A percentile compares a stretch with the other conserved stretches of the same genome.
These are phyloP conservation scores for Discostella stelligeroides DNA, from an alignment of 108 stramenopile genomes.

Conservation along the genomic window DNA sequence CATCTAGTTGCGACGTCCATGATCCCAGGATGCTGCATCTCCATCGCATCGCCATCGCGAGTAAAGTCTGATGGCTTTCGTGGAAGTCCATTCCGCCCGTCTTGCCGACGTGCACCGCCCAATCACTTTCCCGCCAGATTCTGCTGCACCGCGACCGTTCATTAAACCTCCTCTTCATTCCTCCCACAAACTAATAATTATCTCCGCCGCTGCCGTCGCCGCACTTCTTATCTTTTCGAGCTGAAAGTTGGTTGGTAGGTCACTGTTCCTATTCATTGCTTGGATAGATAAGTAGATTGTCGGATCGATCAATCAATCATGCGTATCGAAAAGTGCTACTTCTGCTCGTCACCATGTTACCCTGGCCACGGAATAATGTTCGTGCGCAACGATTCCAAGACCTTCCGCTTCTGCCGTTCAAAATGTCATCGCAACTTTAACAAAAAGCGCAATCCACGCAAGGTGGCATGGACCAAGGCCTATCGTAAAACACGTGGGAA, in stretches of 20 bases:
- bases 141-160: not conserved
- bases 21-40: no score
- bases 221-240: not conserved
- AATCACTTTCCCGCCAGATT: not conserved
- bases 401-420: constrained; percentile 98
- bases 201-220: no score
- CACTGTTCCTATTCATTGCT: not conserved
- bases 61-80: no score
- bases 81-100: not conserved
- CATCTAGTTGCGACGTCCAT: no score
- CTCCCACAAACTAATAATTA: not conserved
- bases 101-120: not conserved
- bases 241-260: not conserved
- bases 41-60: no score
- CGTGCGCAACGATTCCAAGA: constrained; percentile 98
- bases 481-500: constrained; percentile 96
- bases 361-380: constrained; percentile 99
- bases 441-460: constrained; percentile 98
- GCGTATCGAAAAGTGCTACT: constrained; percentile 98
- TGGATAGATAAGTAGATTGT: not conserved
- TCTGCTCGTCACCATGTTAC: constrained; percentile 97
- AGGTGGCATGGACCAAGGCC: constrained; percentile 99
- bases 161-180: not conserved
- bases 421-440: constrained; percentile 99
- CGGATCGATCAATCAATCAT: constrained; percentile 25